Conservation (phyloP, 2,329 filamentous ascomycete genomes). For the Aquanectria penicillioides region DNA sequence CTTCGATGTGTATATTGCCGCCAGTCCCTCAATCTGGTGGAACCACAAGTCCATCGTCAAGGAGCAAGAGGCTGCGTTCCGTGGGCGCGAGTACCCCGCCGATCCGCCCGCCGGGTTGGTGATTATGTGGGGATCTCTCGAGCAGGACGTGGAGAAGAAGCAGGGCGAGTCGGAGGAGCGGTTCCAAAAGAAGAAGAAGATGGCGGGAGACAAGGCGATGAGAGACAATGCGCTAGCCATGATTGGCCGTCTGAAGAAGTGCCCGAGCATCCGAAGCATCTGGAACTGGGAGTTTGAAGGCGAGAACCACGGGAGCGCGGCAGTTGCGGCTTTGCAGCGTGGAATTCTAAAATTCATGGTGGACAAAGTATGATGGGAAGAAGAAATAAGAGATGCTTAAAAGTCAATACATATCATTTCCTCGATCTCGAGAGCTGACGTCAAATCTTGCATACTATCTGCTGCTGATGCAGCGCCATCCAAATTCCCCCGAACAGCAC, state of each 20-base stretch:
- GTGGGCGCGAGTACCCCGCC: slow-evolving; percentile 1
- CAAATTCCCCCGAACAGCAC: too few species aligned
- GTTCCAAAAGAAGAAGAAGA: slow-evolving; percentile 29
- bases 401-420: neutral
- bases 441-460: too few species aligned
- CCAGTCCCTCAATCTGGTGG: slow-evolving; percentile 60
- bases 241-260: slow-evolving; percentile 30
- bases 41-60: slow-evolving; percentile 52
- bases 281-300: slow-evolving; percentile 40
- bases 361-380: neutral
- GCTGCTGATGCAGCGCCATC: too few species aligned
- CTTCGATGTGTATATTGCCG: slow-evolving; percentile 57
- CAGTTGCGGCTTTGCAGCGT: slow-evolving; percentile 31
- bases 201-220: slow-evolving; percentile 26
- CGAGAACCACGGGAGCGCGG: slow-evolving; percentile 41
- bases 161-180: slow-evolving; percentile 29
- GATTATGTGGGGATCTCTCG: slow-evolving; percentile 45
- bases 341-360: slow-evolving; percentile 34
- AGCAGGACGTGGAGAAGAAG: slow-evolving; percentile 42
- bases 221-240: slow-evolving; percentile 37
- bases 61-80: slow-evolving; percentile 43
- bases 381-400: too few species aligned
- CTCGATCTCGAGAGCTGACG: too few species aligned
- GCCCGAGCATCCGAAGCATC: slow-evolving; percentile 28
- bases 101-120: slow-evolving; percentile 43